Base-by-base conservation (phyloP, 495 filamentous ascomycete genomes). In the Hypoxylon trugodes region DNA sequence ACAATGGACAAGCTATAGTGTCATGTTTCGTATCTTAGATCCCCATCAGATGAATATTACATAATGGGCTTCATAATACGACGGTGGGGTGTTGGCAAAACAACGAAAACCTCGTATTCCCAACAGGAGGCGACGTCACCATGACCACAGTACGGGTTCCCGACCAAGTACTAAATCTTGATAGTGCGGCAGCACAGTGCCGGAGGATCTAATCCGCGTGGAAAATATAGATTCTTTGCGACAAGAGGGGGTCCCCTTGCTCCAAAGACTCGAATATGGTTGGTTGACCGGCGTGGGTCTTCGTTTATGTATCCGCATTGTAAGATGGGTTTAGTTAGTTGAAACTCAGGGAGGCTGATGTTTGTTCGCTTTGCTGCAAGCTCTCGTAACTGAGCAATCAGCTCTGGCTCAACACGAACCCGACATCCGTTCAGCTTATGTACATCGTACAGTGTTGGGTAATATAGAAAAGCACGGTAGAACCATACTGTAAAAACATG, bases 71-170 rank as follows among this genome's bases (percentile, higher is more conserved):
- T 33, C 13, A n/a, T 37, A 36, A 6, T 12, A 7, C 40, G 13
- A 21, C 25, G 38, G 52, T 66, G 56, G 62, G 56, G 62, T 42
- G 45, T 45, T 40, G 45, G 47, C 37, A 24, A 61, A 61, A 32
- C 45, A 50, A 41, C 47, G 21, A 28, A 60, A 60, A 66, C 56
- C 62, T 66, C 62, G 62, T 66, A 66, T 66, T 66, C 62, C 37
- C 56, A 51, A 56, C 28, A 65, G 38, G 35, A 60, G 19, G 50
- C 56, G 56, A 66, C 62, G 62, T 66, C 62, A 66, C 55, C 30
- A 59, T 60, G 49, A 60, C 19, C 55, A 55, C 55, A 49, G 53
- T 59, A 53, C 18, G 61, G 26, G 33, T 26, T 49, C 24, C 42
- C 41, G 33, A 35, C 50, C 42, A 41, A 48, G 42, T 19, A 65